Evolutionary conservation across 371 early-diverging fungal genomes (phyloP), one percentile per base, ranked within the genome.

Genomic region (Circinella minor): DNA sequence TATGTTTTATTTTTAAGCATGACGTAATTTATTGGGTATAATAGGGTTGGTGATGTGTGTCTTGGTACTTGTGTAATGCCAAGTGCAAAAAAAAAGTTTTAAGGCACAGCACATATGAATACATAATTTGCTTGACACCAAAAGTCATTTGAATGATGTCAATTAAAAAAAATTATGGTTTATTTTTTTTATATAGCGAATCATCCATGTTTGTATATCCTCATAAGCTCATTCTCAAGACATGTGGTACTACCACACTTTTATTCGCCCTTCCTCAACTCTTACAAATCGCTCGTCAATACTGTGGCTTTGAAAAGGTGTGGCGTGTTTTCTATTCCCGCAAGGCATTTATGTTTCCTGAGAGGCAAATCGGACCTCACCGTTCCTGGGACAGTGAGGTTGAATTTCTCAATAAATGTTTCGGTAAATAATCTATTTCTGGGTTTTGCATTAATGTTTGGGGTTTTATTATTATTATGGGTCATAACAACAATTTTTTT

Each of bases 201-300:
- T 95, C 95, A 34, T 96, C 97, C 65, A 91, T 98, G 91, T 98
- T 98, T 84, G 95, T 98, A 49, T 97, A 95, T 78, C 91, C 93
- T 27, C 93, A 96, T 88, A 94, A 95, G 71, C 73, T 98, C 54
- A 94, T 98, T 65, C 84, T 98, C 70, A 98, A 98, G 84, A 98
- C 98, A 6, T 98, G 98, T 82, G 98, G 98, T 37, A 97, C 97
- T 5, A 97, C 98, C 20, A 97, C 96, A 0, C 83, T 97, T 43
- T 82, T 98, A 73, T 83, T 91, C 69, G 93, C 96, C 36, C 74
- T 98, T 54, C 92, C 94, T 54, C 86, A 90, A 55, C 89, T 98
- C 49, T 77, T 97, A 54, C 90, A 93, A 65, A 91, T 96, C 74
- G 97, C 96, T n/a, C 78, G 83, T 49, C 80, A 85, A 57, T 86